Conservation (phyloP, 2,329 filamentous ascomycete species). For the Colletotrichum scovillei region DNA sequence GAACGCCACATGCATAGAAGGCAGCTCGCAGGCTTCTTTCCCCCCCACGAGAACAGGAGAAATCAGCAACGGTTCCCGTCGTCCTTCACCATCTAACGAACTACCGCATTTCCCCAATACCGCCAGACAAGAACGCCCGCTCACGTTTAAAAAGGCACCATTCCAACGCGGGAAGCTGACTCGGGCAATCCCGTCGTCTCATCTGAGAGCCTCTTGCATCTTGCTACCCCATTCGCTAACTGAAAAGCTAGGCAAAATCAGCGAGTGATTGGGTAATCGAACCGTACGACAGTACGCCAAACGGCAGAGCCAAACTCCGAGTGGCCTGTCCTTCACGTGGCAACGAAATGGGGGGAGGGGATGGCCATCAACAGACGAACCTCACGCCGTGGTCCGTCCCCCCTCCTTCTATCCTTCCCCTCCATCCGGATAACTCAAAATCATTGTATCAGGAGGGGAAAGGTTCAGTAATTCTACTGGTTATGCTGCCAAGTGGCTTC, state of each 20-base stretch:
- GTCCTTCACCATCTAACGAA: background rate
- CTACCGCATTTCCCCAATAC: background rate
- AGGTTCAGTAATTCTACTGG: background rate
- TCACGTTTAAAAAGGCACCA: background rate
- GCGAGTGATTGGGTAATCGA: background rate
- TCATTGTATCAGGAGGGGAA: background rate
- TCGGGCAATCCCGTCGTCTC: background rate
- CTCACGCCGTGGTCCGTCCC: constrained; percentile 23
- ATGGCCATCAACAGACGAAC: constrained; percentile 26
- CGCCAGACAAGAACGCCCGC: no score
- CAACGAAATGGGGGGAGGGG: background rate
- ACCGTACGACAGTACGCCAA: background rate
- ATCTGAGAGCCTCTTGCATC: background rate
- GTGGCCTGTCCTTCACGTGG: constrained; percentile 12
- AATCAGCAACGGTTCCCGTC: background rate
- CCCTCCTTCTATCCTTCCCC: background rate
- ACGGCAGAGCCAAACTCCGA: background rate
- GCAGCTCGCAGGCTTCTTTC: background rate
- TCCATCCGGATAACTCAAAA: background rate
- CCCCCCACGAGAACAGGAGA: background rate
- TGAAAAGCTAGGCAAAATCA: background rate
- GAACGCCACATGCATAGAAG: background rate
- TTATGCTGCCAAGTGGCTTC: no score
- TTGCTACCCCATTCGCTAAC: background rate
- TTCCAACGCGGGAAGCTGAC: background rate